These are phyloP conservation scores for Aegilops bicornis DNA, from an alignment of 176 grass and related monocot species.

Conservation along the genomic window DNA sequence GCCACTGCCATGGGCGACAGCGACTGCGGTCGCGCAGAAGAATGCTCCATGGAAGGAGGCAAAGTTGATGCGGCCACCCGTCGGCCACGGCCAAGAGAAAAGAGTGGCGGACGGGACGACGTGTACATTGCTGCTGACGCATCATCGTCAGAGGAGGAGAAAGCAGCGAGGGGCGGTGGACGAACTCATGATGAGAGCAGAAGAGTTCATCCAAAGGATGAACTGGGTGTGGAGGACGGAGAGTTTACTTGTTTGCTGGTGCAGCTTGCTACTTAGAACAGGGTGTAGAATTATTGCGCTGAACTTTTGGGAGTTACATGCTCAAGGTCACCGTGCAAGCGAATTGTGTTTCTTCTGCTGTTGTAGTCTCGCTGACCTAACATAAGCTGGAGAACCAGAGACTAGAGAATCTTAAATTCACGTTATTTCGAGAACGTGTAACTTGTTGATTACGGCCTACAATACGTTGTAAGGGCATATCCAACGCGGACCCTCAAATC, in stretches of 20 bases:
- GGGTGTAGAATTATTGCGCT: background rate
- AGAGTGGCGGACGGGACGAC: background rate
- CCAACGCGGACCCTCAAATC: no score
- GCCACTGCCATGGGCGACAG: background rate
- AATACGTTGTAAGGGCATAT: no score
- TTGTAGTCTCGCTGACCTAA: background rate
- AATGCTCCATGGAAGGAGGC: background rate
- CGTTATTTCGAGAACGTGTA: background rate
- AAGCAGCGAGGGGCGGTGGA: no score
- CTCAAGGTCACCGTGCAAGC: background rate
- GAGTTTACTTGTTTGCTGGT: background rate
- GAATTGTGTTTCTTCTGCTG: background rate
- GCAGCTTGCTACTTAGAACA: background rate
- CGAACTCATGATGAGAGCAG: conserved; percentile 46
- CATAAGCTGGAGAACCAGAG: background rate
- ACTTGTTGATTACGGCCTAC: background rate
- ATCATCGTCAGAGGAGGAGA: background rate
- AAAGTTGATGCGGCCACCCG: background rate
- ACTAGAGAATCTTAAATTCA: background rate
- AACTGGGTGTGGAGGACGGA: conserved; percentile 60
- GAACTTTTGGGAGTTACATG: background rate
- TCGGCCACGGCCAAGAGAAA: background rate
- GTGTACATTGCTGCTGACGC: background rate
- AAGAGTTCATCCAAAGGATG: conserved; percentile 83
- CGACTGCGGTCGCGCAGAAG: background rate